Conservation (phyloP, 768 basidiomycete genomes). For the Leccinum incarnatum region DNA sequence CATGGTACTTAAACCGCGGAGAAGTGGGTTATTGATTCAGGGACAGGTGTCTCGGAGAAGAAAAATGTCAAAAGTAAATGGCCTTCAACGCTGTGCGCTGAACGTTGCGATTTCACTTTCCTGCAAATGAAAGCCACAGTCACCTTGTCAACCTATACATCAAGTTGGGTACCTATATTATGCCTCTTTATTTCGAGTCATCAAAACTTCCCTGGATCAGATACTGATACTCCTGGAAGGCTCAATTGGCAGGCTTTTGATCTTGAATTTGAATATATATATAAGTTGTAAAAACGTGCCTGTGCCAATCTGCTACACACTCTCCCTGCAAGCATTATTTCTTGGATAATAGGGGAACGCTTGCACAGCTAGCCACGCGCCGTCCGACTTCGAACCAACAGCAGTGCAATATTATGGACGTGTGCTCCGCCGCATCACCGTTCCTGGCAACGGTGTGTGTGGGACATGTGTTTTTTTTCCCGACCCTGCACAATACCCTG, state of each 20-base stretch:
- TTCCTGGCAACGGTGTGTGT: neutral
- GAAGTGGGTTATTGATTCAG: slow-evolving; percentile 4
- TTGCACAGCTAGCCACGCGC: neutral
- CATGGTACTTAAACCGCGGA: slow-evolving; percentile 6
- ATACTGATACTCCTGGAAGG: neutral
- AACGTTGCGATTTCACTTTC: neutral
- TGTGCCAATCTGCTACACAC: neutral
- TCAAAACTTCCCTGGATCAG: neutral
- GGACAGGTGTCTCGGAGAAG: neutral
- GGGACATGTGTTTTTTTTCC: neutral
- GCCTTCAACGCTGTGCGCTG: neutral
- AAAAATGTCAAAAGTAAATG: neutral
- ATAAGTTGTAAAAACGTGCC: neutral
- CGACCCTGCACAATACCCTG: neutral
- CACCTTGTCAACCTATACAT: neutral
- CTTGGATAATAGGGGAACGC: neutral
- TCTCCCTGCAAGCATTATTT: neutral
- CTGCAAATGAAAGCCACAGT: neutral
- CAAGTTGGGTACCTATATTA: neutral
- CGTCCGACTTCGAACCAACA: neutral
- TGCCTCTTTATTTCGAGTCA: neutral
- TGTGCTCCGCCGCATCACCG: neutral
- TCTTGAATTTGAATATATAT: neutral
- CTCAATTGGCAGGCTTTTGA: neutral
- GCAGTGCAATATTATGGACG: too few species aligned